phyloP scores from a whole-genome alignment of 2,329 filamentous ascomycete species.

The Xenoacremonium recifei region DNA sequence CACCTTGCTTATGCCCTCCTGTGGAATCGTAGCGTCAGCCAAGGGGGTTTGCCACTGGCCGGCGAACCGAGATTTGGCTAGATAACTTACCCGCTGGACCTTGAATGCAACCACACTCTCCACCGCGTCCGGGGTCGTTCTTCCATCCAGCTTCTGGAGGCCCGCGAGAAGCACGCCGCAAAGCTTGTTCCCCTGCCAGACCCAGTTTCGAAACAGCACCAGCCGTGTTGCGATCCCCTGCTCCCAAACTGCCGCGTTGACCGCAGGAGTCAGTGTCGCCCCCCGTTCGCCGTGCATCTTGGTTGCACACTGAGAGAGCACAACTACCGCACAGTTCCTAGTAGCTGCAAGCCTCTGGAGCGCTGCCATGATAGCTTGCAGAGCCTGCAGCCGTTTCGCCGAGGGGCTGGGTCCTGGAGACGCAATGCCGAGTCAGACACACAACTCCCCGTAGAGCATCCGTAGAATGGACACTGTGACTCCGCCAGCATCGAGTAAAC shows the following conservation, averaged over 20 bases:
- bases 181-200: conserved; percentile 44
- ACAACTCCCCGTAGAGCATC: not conserved
- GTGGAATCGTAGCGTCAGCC: conserved; percentile 21
- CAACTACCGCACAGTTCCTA: conserved; percentile 68
- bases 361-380: conserved; percentile 65
- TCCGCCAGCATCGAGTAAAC: too few relatives aligned
- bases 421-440: not conserved
- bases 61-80: conserved; percentile 9
- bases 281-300: conserved; percentile 66
- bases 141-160: conserved; percentile 64
- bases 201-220: conserved; percentile 78
- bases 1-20: conserved; percentile 45
- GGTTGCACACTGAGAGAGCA: conserved; percentile 81
- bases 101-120: conserved; percentile 49
- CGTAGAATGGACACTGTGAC: too few relatives aligned
- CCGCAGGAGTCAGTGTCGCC: conserved; percentile 70
- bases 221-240: conserved; percentile 70
- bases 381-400: conserved; percentile 47
- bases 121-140: conserved; percentile 36
- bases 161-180: conserved; percentile 58
- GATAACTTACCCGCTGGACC: conserved; percentile 41
- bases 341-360: conserved; percentile 75
- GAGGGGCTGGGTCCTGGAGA: conserved; percentile 35
- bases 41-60: too few relatives aligned
- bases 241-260: conserved; percentile 79